Evolutionary conservation across 1,284 basidiomycete genomes (phyloP).

Genomic region (Irpex lacteus): DNA sequence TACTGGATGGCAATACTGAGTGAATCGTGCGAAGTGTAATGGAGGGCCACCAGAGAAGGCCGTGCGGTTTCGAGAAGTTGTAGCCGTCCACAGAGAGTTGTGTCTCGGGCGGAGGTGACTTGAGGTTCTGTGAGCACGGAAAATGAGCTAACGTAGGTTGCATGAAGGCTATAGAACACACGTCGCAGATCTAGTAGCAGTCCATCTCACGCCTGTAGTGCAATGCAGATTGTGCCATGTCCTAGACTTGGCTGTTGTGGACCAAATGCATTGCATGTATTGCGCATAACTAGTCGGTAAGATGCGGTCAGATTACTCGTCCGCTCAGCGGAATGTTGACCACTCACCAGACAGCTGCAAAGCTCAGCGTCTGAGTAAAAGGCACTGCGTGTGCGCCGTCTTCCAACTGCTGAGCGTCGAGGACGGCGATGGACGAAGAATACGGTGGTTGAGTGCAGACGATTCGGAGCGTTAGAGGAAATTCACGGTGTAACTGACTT

Average conservation of each 20-base stretch:
- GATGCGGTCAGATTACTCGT: background rate
- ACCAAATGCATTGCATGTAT: conserved; percentile 64
- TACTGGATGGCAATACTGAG: background rate
- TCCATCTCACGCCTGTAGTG: background rate
- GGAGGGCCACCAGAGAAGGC: background rate
- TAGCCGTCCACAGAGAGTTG: background rate
- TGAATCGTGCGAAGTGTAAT: background rate
- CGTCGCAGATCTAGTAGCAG: background rate
- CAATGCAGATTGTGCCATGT: conserved; percentile 15
- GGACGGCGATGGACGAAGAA: background rate
- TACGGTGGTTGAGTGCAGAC: background rate
- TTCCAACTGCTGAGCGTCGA: background rate
- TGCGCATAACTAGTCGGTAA: conserved; percentile 40
- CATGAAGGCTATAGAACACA: background rate
- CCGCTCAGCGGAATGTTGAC: background rate
- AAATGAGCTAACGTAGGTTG: background rate
- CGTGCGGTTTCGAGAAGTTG: background rate
- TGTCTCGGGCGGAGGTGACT: background rate
- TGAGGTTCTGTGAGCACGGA: background rate
- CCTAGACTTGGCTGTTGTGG: conserved; percentile 40
- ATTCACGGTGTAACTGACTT: background rate
- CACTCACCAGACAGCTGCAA: conserved; percentile 6
- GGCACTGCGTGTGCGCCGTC: background rate
- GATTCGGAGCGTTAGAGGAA: background rate
- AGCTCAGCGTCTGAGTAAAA: background rate